phyloP scores from a whole-genome alignment of 2,329 filamentous ascomycete genomes.

The Lasiodiplodia gonubiensis region DNA sequence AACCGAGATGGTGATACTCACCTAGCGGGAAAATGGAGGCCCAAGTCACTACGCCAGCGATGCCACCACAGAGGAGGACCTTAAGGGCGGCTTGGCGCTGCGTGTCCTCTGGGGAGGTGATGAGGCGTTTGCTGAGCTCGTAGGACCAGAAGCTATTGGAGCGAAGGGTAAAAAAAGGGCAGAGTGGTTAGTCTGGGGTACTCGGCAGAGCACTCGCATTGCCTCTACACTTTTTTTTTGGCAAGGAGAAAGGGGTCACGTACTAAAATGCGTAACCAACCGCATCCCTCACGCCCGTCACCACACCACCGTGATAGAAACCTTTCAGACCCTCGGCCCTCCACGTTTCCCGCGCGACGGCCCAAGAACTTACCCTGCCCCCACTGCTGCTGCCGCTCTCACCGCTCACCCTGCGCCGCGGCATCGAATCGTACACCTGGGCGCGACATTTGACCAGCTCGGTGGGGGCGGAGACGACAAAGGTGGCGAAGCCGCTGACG shows the following conservation, averaged over 20 bases:
- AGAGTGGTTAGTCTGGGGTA: too few relatives aligned
- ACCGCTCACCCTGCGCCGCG: background rate
- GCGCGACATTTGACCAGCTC: conserved; percentile 90
- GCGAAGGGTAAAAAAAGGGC: background rate
- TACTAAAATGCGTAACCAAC: conserved; percentile 96
- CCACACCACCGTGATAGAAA: conserved; percentile 78
- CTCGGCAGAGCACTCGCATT: background rate
- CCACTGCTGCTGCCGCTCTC: conserved; percentile 30
- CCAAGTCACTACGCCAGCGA: conserved; percentile 90
- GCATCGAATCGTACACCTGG: conserved; percentile 61
- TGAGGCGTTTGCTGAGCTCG: conserved; percentile 68
- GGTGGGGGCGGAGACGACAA: conserved; percentile 84
- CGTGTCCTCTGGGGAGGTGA: conserved; percentile 48
- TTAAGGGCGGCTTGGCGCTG: conserved; percentile 62
- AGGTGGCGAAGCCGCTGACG: conserved; percentile 81
- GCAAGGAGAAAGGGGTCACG: conserved; percentile 32
- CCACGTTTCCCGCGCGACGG: conserved; percentile 67
- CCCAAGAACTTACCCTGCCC: conserved; percentile 59
- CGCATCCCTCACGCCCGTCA: conserved; percentile 83
- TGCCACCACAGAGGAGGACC: conserved; percentile 79
- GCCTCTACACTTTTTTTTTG: background rate
- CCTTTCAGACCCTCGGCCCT: conserved; percentile 67
- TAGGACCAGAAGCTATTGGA: conserved; percentile 80
- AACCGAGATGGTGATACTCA: conserved; percentile 30
- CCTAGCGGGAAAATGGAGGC: conserved; percentile 82